phyloP scores from a whole-genome alignment of 139 green algal genomes.

The Volvox africanus region DNA sequence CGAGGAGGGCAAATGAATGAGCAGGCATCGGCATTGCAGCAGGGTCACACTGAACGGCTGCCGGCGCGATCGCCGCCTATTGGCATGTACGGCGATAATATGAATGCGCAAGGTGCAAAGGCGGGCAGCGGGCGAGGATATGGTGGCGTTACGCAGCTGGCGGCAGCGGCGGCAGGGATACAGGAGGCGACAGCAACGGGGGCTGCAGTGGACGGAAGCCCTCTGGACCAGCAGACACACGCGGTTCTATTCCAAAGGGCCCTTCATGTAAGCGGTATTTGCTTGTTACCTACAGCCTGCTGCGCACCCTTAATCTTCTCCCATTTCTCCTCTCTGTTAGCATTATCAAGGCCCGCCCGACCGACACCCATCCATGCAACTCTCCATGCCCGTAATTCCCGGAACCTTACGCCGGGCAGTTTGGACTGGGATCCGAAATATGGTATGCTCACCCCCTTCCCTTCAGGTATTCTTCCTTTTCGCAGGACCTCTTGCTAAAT shows the following conservation, averaged over 20 bases:
- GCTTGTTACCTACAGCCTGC: too few relatives aligned
- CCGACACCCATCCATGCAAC: too few relatives aligned
- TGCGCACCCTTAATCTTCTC: too few relatives aligned
- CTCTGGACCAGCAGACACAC: neutral
- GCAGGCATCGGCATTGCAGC: neutral
- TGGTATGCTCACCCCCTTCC: too few relatives aligned
- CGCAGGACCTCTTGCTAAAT: too few relatives aligned
- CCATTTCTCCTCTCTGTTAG: too few relatives aligned
- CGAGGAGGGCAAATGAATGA: neutral
- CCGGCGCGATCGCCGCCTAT: too few relatives aligned
- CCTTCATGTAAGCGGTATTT: neutral
- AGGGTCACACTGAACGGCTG: neutral
- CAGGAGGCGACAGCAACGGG: neutral
- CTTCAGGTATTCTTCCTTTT: too few relatives aligned
- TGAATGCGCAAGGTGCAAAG: neutral
- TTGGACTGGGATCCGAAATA: too few relatives aligned
- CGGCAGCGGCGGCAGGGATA: neutral
- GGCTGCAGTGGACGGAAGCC: neutral
- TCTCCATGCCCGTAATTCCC: too few relatives aligned
- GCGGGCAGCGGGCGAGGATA: neutral
- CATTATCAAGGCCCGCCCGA: too few relatives aligned
- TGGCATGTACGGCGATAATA: neutral
- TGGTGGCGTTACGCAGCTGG: neutral
- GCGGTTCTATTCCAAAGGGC: slow-evolving; percentile 20
- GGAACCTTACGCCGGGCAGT: too few relatives aligned